A percentile compares a stretch with the other conserved stretches of the same genome.
These are phyloP conservation scores for Pythium oligandrum DNA, from an alignment of 352 stramenopile genomes.

Conservation along the genomic window DNA sequence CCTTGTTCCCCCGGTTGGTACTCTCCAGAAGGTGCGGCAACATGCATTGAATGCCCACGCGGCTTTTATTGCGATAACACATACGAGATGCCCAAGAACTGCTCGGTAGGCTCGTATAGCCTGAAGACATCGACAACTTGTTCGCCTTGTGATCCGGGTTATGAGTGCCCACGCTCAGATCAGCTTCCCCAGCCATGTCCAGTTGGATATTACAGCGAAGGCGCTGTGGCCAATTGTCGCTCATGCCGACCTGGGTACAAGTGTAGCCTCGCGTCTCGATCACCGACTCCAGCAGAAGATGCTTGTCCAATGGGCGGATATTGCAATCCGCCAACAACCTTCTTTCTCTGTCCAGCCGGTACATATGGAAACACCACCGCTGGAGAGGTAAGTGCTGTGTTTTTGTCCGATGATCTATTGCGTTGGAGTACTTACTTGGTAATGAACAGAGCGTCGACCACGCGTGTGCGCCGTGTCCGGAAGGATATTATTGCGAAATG, in stretches of 20 bases:
- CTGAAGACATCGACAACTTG: conserved; percentile 61
- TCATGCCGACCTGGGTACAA: conserved; percentile 72
- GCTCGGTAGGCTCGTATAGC: conserved; percentile 78
- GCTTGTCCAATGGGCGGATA: conserved; percentile 88
- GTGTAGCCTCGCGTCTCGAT: conserved; percentile 72
- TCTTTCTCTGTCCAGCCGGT: conserved; percentile 82
- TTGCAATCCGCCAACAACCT: conserved; percentile 81
- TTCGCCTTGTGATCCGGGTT: conserved; percentile 65
- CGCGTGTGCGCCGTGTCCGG: conserved; percentile 65
- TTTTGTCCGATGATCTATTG: background rate
- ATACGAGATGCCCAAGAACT: conserved; percentile 61
- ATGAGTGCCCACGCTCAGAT: conserved; percentile 73
- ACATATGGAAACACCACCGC: conserved; percentile 84
- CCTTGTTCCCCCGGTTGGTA: conserved; percentile 64
- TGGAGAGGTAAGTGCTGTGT: conserved; percentile 40
- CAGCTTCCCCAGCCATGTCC: conserved; percentile 77
- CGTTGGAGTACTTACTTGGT: no score
- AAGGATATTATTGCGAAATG: conserved; percentile 79
- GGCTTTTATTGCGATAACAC: conserved; percentile 77
- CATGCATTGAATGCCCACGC: conserved; percentile 73
- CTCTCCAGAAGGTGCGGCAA: conserved; percentile 40
- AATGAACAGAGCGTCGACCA: conserved; percentile 61
- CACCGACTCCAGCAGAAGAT: conserved; percentile 69
- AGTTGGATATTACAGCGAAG: conserved; percentile 86
- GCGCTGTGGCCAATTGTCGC: conserved; percentile 56